Evolutionary conservation across 148 eudicot genomes (phyloP).

Genomic region (Linanthus parryae): DNA sequence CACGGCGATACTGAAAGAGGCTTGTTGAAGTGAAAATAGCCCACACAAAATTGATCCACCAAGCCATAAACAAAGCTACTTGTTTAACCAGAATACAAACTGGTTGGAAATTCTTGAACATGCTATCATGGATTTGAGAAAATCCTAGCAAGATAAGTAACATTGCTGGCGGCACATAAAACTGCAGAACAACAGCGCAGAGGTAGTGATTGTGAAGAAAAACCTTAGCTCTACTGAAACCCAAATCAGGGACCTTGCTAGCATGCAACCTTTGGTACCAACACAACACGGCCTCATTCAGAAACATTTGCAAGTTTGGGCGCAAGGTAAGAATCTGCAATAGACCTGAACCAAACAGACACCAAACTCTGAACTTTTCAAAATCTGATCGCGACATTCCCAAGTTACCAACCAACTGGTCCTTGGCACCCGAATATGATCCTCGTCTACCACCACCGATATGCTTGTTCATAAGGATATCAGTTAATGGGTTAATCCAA

Average conservation of each 20-base stretch:
- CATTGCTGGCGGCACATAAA: constrained; percentile 59
- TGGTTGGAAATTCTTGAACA: constrained; percentile 32
- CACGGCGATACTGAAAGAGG: constrained; percentile 73
- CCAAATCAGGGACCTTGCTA: constrained; percentile 87
- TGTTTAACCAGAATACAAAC: constrained; percentile 52
- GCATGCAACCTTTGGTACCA: constrained; percentile 97
- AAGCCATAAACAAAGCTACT: constrained; percentile 64
- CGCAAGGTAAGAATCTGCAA: constrained; percentile 55
- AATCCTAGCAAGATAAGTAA: constrained; percentile 68
- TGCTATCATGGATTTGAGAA: constrained; percentile 46
- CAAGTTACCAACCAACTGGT: constrained; percentile 49
- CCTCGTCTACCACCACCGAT: constrained; percentile 14
- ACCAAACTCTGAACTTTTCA: constrained; percentile 48
- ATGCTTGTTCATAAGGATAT: constrained; percentile 39
- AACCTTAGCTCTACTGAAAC: constrained; percentile 89
- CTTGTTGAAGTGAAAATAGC: constrained; percentile 44
- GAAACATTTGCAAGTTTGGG: constrained; percentile 64
- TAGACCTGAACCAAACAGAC: constrained; percentile 53
- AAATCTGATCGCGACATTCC: constrained; percentile 61
- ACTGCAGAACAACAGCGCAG: constrained; percentile 66
- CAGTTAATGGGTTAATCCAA: constrained; percentile 77
- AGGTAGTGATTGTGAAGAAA: constrained; percentile 84
- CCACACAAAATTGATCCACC: constrained; percentile 89
- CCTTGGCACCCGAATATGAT: constrained; percentile 6
- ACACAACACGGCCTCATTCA: constrained; percentile 84